Evolutionary conservation across 2,329 filamentous ascomycete species (phyloP), one percentile per base, ranked within the genome.

Genomic region (Paecilomyces sp.): DNA sequence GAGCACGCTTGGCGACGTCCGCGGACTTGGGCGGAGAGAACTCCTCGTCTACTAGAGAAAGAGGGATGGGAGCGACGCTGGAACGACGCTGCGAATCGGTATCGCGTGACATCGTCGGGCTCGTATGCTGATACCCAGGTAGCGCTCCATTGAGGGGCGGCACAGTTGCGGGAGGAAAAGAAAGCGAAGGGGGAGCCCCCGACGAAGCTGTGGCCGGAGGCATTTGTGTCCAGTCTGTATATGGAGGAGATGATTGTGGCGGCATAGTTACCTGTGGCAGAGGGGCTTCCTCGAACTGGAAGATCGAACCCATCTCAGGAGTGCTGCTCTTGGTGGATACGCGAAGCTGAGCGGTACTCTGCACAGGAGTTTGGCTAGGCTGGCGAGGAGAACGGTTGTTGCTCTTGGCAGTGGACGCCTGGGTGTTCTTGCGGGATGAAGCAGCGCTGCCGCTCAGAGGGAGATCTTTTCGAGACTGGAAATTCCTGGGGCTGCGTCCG

Each of bases 391-490:
- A 47, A 7, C 66, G 65, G 3, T 70, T 65, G 22, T 74, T 71
- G 53, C 60, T 69, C 8, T 69, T 69, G n/a, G 70, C 65, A 34
- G 65, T 65, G 52, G 70, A 69, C 47, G 70, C 71, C 61, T 76
- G 74, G 54, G 87, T 77, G 36, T 86, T 87, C 72, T 94, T 92
- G 50, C 91, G 86, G n/a, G 88, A 83, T 30, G 90, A 90, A 28
- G 88, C 87, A 24, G 88, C 88, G 64, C 89, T 91, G 15, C 90
- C 90, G 58, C 91, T 84, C 54, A 97, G 82, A 2, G 93, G 92
- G 62, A 96, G 89, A 73, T 97, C 93, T 74, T 96, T 97, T 57
- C 93, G 84, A 9, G 92, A 89, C 74, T 96, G 92, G 74, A 97
- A 97, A 75, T 97, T 97, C 41, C 93, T 85, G 3, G 93, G 93